phyloP scores from a whole-genome alignment of 768 basidiomycete species.

The Auricularia cornea region DNA sequence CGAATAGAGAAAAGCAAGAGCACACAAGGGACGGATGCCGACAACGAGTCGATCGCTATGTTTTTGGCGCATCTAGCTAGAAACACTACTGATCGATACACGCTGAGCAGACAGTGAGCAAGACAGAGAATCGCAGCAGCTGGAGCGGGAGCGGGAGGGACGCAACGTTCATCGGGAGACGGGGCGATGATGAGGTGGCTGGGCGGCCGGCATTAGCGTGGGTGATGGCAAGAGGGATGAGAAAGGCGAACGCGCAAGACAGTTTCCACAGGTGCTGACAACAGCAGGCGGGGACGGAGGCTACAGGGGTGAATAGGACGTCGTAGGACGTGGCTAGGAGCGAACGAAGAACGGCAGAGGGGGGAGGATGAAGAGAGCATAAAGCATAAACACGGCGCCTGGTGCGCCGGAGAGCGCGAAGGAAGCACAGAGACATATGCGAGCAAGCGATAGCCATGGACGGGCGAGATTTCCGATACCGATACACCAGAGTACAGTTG shows the following conservation, averaged over 20 bases:
- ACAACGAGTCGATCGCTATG: not conserved
- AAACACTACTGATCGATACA: not conserved
- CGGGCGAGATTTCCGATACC: not conserved
- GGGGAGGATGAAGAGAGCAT: not conserved
- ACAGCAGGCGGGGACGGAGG: too few species aligned
- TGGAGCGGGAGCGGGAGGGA: not conserved
- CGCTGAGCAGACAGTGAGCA: not conserved
- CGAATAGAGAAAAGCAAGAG: too few species aligned
- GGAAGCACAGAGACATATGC: not conserved
- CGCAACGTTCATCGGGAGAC: not conserved
- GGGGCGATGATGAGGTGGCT: too few species aligned
- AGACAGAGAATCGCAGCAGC: not conserved
- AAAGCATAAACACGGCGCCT: not conserved
- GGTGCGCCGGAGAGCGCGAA: not conserved
- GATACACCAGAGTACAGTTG: constrained; percentile 1
- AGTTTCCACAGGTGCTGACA: not conserved
- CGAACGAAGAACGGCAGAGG: too few species aligned
- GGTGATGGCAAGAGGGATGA: not conserved
- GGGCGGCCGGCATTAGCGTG: not conserved
- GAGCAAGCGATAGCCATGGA: not conserved
- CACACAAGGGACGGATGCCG: not conserved
- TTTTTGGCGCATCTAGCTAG: not conserved
- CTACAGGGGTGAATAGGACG: too few species aligned
- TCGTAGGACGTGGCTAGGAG: too few species aligned
- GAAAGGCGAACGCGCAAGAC: not conserved